A percentile compares a stretch with the other conserved stretches of the same genome.
phyloP scores from a whole-genome alignment of 1,284 basidiomycete genomes.

The Cryptococcus depauperatus region DNA sequence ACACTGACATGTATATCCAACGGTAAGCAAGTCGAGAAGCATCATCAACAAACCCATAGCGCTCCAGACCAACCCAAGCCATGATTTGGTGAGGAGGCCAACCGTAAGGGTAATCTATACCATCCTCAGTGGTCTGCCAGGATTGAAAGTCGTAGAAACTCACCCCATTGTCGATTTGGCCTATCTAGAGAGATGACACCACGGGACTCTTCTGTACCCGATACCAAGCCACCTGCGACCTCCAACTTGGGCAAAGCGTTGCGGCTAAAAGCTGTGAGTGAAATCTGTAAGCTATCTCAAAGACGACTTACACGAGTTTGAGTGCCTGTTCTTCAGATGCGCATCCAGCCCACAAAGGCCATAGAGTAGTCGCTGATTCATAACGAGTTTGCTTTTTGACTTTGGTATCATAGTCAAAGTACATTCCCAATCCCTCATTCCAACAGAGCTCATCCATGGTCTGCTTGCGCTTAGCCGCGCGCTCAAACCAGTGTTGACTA shows the following conservation, averaged over 20 bases:
- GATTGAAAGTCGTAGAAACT: conserved; percentile 3
- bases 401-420: conserved; percentile 93
- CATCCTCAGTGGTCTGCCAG: background rate
- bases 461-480: conserved; percentile 70
- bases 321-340: conserved; percentile 89
- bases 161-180: conserved; percentile 95
- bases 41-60: conserved; percentile 90
- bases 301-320: conserved; percentile 68
- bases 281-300: background rate
- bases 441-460: conserved; percentile 91
- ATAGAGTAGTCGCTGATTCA: conserved; percentile 90
- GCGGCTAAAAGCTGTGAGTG: conserved; percentile 49
- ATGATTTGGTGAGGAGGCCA: conserved; percentile 97
- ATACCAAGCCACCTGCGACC: conserved; percentile 88
- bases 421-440: conserved; percentile 91
- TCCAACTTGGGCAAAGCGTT: conserved; percentile 91
- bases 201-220: conserved; percentile 92
- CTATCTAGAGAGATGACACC: conserved; percentile 90
- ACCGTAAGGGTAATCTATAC: conserved; percentile 43
- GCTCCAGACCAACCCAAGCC: conserved; percentile 92
- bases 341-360: conserved; percentile 96
- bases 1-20: conserved; percentile 80
- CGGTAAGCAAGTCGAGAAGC: conserved; percentile 88
- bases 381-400: conserved; percentile 85
- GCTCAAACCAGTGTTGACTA: conserved; percentile 81